phyloP scores from a whole-genome alignment of 176 grass and related monocot genomes.

The Puya raimondii region DNA sequence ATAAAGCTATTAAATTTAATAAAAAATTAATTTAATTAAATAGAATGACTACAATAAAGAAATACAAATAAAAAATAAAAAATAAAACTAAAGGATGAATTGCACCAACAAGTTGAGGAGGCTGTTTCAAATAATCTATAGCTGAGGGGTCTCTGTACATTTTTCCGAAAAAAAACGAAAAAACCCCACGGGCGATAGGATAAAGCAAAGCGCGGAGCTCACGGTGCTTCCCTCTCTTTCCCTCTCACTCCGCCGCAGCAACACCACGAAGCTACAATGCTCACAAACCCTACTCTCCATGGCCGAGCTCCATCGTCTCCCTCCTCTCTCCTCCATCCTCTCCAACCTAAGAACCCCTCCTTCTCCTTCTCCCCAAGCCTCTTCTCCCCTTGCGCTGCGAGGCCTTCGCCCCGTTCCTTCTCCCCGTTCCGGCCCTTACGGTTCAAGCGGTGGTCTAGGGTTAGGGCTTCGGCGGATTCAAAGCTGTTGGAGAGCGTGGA shows the following conservation, averaged over 20 bases:
- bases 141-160: too few species aligned
- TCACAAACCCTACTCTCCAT: constrained; percentile 34
- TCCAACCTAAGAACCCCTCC: constrained; percentile 7
- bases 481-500: not conserved
- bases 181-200: not conserved
- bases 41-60: too few species aligned
- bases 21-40: too few species aligned
- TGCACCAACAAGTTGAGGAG: too few species aligned
- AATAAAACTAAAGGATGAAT: too few species aligned
- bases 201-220: not conserved
- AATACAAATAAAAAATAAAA: too few species aligned
- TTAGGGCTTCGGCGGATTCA: constrained; percentile 19
- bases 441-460: constrained; percentile 4
- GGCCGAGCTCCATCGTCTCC: constrained; percentile 17
- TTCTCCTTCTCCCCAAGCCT: constrained; percentile 20
- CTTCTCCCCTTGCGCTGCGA: constrained; percentile 16
- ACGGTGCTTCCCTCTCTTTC: not conserved
- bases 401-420: not conserved
- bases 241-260: not conserved
- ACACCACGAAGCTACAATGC: constrained; percentile 17
- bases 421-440: constrained; percentile 1
- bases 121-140: too few species aligned
- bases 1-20: too few species aligned
- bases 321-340: constrained; percentile 19
- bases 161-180: too few species aligned